Evolutionary conservation across 129 eudicot species (phyloP).

Genomic region (Scalesia atractyloides): DNA sequence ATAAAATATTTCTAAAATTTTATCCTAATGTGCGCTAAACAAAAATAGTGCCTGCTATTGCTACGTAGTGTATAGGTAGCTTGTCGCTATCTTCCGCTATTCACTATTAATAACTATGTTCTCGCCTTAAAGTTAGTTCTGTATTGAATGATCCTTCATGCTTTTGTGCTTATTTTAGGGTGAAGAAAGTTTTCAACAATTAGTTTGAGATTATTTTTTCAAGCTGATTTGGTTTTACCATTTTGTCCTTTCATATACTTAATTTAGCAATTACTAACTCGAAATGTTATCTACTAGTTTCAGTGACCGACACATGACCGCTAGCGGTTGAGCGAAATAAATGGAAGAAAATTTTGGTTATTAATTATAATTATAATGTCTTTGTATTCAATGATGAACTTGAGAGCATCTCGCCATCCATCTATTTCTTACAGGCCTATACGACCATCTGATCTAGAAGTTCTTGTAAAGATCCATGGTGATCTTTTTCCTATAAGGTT

Average conservation of each 20-base stretch:
- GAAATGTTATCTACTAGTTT: constrained; percentile 22
- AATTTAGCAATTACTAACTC: constrained; percentile 23
- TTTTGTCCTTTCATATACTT: constrained; percentile 12
- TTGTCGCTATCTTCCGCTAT: no score
- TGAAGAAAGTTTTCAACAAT: neutral
- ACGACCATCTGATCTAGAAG: constrained; percentile 64
- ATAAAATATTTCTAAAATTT: no score
- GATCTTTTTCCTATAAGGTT: constrained; percentile 95
- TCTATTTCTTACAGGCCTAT: constrained; percentile 73
- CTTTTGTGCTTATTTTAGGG: constrained; percentile 1
- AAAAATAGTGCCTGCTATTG: no score
- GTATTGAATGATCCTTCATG: neutral
- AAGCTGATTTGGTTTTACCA: neutral
- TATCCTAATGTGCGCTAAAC: no score
- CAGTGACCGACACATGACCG: constrained; percentile 42
- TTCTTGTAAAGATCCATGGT: constrained; percentile 70
- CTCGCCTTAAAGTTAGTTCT: neutral
- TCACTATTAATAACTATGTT: no score
- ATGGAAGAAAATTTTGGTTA: constrained; percentile 51
- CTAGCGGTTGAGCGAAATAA: constrained; percentile 44
- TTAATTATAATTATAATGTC: constrained; percentile 39
- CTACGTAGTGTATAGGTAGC: no score
- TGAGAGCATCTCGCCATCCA: constrained; percentile 55
- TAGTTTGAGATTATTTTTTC: neutral
- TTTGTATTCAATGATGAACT: constrained; percentile 54